Percentiles rank a stretch among this genome's conserved stretches.
These are phyloP conservation scores for Ceriops decandra DNA, from an alignment of 345 rosid genomes.

Conservation along the genomic window DNA sequence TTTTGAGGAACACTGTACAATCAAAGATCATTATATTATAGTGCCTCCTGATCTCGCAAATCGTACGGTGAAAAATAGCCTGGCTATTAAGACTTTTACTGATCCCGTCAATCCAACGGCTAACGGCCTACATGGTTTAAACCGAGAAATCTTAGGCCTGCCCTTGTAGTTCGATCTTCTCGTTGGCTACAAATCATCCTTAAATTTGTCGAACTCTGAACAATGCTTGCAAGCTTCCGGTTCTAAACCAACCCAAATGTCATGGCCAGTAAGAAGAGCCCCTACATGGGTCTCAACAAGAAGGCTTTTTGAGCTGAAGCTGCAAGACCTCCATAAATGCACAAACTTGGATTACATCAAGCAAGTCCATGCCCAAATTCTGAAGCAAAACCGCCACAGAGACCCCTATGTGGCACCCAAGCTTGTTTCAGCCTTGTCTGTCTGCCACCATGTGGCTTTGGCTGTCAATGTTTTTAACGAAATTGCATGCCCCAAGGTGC, in stretches of 20 bases:
- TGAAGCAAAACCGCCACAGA: conserved; percentile 51
- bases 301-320: conserved; percentile 60
- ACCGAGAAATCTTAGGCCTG: too few species aligned
- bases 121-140: too few species aligned
- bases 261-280: conserved; percentile 51
- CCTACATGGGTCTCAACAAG: conserved; percentile 68
- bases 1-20: too few species aligned
- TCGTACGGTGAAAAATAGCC: too few species aligned
- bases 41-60: too few species aligned
- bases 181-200: too few species aligned
- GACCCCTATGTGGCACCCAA: conserved; percentile 63
- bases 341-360: conserved; percentile 50
- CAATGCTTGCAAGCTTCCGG: conserved; percentile 15
- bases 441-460: conserved; percentile 49
- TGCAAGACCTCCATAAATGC: conserved; percentile 72
- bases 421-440: conserved; percentile 62
- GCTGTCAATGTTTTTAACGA: conserved; percentile 64
- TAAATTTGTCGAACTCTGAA: too few species aligned
- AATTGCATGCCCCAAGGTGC: conserved; percentile 48
- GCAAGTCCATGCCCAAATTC: conserved; percentile 69
- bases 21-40: too few species aligned
- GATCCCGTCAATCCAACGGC: too few species aligned
- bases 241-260: conserved; percentile 25
- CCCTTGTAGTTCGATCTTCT: too few species aligned
- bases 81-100: too few species aligned